phyloP scores from a whole-genome alignment of 371 early-diverging fungal species.

The Rhizopus stolonifer region DNA sequence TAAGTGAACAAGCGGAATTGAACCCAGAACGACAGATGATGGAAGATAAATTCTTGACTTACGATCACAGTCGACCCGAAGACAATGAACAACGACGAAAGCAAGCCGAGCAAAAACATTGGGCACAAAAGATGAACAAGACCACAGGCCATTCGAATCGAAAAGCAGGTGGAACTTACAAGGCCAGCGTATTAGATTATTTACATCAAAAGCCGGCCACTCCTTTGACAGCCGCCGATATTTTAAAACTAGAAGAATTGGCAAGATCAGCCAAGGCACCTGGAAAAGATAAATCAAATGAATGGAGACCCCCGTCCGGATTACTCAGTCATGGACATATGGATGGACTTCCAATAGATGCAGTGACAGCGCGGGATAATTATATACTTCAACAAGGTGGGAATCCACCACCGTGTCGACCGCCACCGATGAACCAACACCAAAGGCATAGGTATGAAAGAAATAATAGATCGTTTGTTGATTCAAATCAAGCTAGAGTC shows the following conservation, averaged over 20 bases:
- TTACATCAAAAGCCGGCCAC: slow-evolving; percentile 45
- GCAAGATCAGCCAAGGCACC: slow-evolving; percentile 34
- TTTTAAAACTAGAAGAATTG: slow-evolving; percentile 47
- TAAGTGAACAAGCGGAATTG: slow-evolving; percentile 10
- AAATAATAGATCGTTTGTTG: slow-evolving; percentile 9
- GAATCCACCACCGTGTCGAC: slow-evolving; percentile 30
- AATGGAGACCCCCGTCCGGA: slow-evolving; percentile 52
- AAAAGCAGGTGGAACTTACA: slow-evolving; percentile 36
- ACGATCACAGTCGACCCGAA: slow-evolving; percentile 61
- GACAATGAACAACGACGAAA: slow-evolving; percentile 29
- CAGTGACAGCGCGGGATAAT: slow-evolving; percentile 29
- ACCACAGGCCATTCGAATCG: slow-evolving; percentile 21
- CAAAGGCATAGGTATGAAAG: background rate
- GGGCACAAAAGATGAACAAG: slow-evolving; percentile 44
- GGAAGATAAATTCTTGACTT: slow-evolving; percentile 62
- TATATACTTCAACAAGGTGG: slow-evolving; percentile 36
- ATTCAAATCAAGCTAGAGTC: background rate
- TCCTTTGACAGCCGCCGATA: slow-evolving; percentile 40
- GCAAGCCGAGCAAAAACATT: slow-evolving; percentile 3
- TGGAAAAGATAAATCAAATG: slow-evolving; percentile 27
- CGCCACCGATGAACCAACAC: slow-evolving; percentile 25
- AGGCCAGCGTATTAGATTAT: slow-evolving; percentile 39
- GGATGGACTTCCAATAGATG: slow-evolving; percentile 18
- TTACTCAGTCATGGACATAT: slow-evolving; percentile 24
- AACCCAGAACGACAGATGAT: slow-evolving; percentile 52